Base-by-base conservation (phyloP, 306 rosid species). In the Begonia loranthoides region DNA sequence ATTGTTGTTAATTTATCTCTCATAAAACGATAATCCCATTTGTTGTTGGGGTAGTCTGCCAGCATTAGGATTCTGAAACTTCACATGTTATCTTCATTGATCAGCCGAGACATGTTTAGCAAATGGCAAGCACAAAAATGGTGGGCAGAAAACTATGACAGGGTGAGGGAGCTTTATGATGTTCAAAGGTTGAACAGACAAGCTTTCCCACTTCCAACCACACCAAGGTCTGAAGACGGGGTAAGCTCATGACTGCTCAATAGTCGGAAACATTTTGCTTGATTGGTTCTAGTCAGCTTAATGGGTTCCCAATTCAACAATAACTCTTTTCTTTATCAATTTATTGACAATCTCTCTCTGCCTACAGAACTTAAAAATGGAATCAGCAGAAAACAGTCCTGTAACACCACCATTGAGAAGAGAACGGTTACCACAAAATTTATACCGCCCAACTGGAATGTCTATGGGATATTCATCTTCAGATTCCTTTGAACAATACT, bases 51-150 rank as follows among this genome's bases (percentile, higher is more conserved):
- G 22, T 19, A 19, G 22, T 19, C 22, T 3, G 36, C 36, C 36
- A 19, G 22, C 22, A 19, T 19, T 19, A 19, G 36, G 55, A 51
- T 50, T 17, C 43, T 40, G 43, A 51, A 38, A 33, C 41, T 60
- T 53, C 13, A 4, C 51, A 19, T 10, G 34, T 60, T 24, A 41
- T 45, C 51, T 19, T 51, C 56, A 49, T 60, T 66, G 54, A 49
- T 59, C 74, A 87, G 96, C 57, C 96, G 96, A 12, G 96, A 87
- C 49, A 47, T 87, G 63, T 87, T 87, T 54, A 83, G 83, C 65
- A 87, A 83, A 78, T 87, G 92, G 94, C 94, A 87, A 87, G 96
- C 96, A 63, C 96, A 87, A 59, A 78, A 87, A 58, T 87, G 96
- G 96, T 87, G 96, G 96, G 61, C 87, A 7, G 96, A 87, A 60